phyloP scores from a whole-genome alignment of 805 yeast species.

The Novakomyces olei region DNA sequence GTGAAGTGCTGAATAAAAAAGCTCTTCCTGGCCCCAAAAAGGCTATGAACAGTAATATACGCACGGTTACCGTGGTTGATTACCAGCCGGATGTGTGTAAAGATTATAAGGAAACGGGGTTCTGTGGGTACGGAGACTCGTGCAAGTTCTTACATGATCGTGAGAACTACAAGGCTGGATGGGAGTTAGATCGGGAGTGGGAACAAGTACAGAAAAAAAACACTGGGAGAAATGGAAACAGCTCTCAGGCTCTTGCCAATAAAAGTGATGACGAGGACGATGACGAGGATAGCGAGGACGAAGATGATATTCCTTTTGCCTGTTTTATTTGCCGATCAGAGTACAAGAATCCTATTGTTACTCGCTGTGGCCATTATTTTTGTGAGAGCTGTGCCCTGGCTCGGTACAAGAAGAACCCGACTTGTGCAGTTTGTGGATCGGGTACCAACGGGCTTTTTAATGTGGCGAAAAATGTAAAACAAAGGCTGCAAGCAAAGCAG shows the following conservation, averaged over 20 bases:
- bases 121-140: constrained; percentile 91
- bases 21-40: background rate
- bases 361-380: constrained; percentile 40
- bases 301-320: constrained; percentile 28
- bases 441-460: constrained; percentile 39
- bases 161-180: constrained; percentile 57
- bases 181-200: constrained; percentile 54
- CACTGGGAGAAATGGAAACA: background rate
- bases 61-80: constrained; percentile 51
- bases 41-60: constrained; percentile 19
- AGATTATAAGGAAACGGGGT: constrained; percentile 76
- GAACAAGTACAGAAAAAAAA: constrained; percentile 18
- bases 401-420: constrained; percentile 22
- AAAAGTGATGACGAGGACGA: constrained; percentile 5
- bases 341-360: constrained; percentile 33
- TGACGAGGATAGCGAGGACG: constrained; percentile 6
- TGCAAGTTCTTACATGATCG: constrained; percentile 85
- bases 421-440: constrained; percentile 35
- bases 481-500: too few relatives aligned
- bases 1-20: background rate
- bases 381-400: constrained; percentile 39
- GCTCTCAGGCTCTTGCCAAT: background rate
- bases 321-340: constrained; percentile 39
- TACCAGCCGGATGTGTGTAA: constrained; percentile 89
- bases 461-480: constrained; percentile 27